These are phyloP conservation scores for Linaria vulgaris DNA, from an alignment of 257 asterid species.

Conservation along the genomic window DNA sequence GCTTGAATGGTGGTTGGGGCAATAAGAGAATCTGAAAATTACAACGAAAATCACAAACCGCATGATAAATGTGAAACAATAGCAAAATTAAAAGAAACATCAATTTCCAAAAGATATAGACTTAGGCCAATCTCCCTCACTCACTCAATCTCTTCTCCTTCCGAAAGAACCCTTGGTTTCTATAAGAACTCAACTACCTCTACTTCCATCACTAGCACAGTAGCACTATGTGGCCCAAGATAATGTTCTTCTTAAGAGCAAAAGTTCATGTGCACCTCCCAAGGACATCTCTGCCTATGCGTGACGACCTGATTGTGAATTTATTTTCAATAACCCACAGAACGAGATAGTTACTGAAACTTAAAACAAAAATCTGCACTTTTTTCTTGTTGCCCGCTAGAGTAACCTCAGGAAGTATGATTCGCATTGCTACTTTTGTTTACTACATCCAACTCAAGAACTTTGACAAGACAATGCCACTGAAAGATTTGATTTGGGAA, in stretches of 20 bases:
- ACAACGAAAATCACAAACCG: slow-evolving; percentile 14
- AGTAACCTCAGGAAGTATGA: slow-evolving; percentile 1
- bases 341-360: slow-evolving; percentile 8
- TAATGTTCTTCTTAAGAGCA: not conserved
- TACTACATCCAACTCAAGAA: slow-evolving; percentile 1
- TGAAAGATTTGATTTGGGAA: not conserved
- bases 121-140: slow-evolving; percentile 14
- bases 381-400: slow-evolving; percentile 9
- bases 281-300: slow-evolving; percentile 10
- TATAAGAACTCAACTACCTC: not conserved
- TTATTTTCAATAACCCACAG: slow-evolving; percentile 12
- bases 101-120: not conserved
- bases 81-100: not conserved
- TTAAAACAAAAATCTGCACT: slow-evolving; percentile 15
- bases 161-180: slow-evolving; percentile 4
- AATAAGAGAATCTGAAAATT: slow-evolving; percentile 80
- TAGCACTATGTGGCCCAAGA: not conserved
- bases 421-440: slow-evolving; percentile 16
- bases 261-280: not conserved
- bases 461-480: slow-evolving; percentile 3
- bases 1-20: slow-evolving; percentile 95
- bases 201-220: slow-evolving; percentile 8
- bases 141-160: not conserved
- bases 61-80: slow-evolving; percentile 11
- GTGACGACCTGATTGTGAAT: not conserved